A percentile compares a stretch with the other conserved stretches of the same genome.
phyloP scores from a whole-genome alignment of 805 yeast genomes.

The Alloascoidea africana region DNA sequence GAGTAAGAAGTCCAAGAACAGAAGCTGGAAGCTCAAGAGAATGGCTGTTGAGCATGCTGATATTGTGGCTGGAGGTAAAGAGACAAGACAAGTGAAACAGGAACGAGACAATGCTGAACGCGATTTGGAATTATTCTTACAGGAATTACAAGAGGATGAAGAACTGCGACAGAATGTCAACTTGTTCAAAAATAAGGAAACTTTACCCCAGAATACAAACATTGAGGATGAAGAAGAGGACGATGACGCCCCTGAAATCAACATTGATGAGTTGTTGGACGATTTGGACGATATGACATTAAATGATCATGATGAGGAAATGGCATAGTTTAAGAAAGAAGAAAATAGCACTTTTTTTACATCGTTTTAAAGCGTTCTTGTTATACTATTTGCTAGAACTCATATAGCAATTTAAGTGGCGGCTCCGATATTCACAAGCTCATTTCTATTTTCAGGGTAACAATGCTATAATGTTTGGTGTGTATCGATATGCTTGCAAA shows the following conservation, averaged over 20 bases:
- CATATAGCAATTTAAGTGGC: no score
- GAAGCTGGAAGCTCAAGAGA: constrained; percentile 87
- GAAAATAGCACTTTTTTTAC: no score
- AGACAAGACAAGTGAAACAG: constrained; percentile 63
- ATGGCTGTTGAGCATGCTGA: constrained; percentile 95
- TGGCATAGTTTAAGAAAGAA: constrained; percentile 2
- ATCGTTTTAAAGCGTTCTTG: no score
- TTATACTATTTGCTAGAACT: no score
- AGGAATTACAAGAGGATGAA: constrained; percentile 92
- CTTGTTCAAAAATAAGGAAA: constrained; percentile 52
- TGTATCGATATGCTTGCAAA: no score
- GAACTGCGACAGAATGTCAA: constrained; percentile 88
- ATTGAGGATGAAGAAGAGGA: constrained; percentile 34
- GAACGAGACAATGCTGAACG: constrained; percentile 86
- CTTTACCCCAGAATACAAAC: constrained; percentile 9
- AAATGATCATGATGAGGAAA: constrained; percentile 28
- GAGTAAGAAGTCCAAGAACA: constrained; percentile 57
- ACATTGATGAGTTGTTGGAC: constrained; percentile 83
- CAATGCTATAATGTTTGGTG: no score
- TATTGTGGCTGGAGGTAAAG: constrained; percentile 45
- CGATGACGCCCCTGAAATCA: constrained; percentile 80
- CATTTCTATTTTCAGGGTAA: no score
- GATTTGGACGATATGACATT: constrained; percentile 90
- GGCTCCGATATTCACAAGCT: no score
- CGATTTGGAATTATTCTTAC: constrained; percentile 91